Evolutionary conservation across 257 asterid genomes (phyloP), one percentile per base, ranked within the genome.

Genomic region (Fraxinus quadrangulata): DNA sequence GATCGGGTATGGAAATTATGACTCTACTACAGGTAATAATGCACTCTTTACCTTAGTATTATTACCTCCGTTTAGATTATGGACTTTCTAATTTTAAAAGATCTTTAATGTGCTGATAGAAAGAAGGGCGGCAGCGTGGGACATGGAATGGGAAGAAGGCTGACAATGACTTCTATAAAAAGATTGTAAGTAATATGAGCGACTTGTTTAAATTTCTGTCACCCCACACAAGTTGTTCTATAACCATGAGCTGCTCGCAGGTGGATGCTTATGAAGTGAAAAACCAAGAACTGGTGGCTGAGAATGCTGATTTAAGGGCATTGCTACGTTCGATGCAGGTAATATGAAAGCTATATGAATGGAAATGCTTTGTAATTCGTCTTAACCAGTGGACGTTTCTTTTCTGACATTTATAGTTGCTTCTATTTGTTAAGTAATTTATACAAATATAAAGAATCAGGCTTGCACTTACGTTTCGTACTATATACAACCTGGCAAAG

Each of bases 101-200:
- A 68, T 61, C 66, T 75, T n/a, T 40, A 69, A 40, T 79, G 34
- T 84, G 75, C 59, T 77, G 69, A 87, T 73, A 93, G 99, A 96
- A 96, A 93, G 99, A 96, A 87, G 98, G 98, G 85, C 86, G 97
- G 78, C 98, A 93, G 80, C 97, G 99, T 69, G 99, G 99, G 80
- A 96, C 98, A 67, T 95, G 99, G 99, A 93, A 85, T 69, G 92
- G 89, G 45, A 96, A 93, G 86, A 93, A 96, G 84, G 84, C 97
- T 72, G 99, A 96, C 80, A 87, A 78, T 76, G 99, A 96, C 84
- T 96, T 96, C 83, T 90, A 96, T 79, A 96, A 96, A 79, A 93
- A 90, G 85, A 93, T 96, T 84, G 98, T 96, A 81, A 82, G 98
- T 81, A 67, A 23, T 74, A 69, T 70, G 69, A 75, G 78, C 65